phyloP scores from a whole-genome alignment of 495 filamentous ascomycete species.

The Copromyces sp. region DNA sequence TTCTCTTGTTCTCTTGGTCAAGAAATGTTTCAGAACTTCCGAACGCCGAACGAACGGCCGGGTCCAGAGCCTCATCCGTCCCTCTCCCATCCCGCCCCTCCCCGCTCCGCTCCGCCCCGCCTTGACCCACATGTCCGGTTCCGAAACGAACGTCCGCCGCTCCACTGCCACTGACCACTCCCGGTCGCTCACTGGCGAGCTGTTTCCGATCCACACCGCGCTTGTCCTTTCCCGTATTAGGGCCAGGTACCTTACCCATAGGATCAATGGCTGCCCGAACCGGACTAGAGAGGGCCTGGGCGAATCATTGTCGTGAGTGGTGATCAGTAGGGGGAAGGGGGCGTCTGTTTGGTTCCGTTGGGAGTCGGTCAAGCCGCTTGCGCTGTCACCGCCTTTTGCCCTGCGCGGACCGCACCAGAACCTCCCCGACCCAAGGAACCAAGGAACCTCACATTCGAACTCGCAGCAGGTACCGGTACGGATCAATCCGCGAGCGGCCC shows the following conservation, averaged over 20 bases:
- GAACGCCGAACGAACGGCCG: neutral
- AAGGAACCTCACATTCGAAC: too few species aligned
- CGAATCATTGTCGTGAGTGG: neutral
- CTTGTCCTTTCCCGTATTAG: neutral
- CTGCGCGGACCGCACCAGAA: neutral
- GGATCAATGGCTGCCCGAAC: neutral
- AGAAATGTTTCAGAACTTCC: neutral
- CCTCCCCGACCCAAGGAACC: neutral
- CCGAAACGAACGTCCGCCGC: neutral
- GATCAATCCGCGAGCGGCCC: neutral
- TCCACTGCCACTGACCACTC: neutral
- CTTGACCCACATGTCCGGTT: neutral
- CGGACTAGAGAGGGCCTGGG: neutral
- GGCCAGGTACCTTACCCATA: neutral
- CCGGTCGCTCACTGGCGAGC: neutral
- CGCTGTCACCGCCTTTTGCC: neutral
- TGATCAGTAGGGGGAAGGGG: neutral
- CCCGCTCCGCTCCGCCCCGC: neutral
- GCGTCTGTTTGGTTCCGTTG: neutral
- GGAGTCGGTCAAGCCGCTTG: neutral
- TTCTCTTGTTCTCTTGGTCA: too few species aligned
- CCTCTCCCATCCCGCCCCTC: neutral
- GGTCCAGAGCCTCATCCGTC: neutral
- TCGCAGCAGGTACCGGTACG: neutral
- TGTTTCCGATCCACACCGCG: neutral